These are phyloP conservation scores for Dictyostelium brefeldianum DNA, from an alignment of 78 protist genomes.

Conservation along the genomic window DNA sequence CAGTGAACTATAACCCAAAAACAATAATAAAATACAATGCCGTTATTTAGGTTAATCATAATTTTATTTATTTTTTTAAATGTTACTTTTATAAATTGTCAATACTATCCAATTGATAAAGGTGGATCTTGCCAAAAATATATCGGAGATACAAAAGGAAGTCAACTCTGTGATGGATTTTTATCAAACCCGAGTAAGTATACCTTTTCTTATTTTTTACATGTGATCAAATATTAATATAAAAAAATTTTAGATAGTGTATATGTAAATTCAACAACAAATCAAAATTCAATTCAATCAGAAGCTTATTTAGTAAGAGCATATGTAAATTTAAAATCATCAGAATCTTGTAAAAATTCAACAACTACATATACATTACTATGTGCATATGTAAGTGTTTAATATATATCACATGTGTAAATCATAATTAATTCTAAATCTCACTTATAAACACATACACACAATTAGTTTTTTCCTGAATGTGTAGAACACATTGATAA, in stretches of 20 bases:
- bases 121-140: neutral
- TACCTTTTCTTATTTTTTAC: neutral
- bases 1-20: too few relatives aligned
- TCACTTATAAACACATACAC: too few relatives aligned
- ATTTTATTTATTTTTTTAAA: neutral
- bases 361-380: neutral
- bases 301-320: neutral
- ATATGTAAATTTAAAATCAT: neutral
- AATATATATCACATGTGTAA: too few relatives aligned
- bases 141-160: neutral
- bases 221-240: neutral
- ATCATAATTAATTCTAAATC: too few relatives aligned
- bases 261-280: slow-evolving; percentile 7
- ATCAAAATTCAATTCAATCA: neutral
- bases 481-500: neutral
- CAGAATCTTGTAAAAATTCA: neutral
- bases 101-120: neutral
- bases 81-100: neutral
- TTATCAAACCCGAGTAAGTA: neutral
- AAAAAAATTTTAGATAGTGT: neutral
- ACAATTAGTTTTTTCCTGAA: too few relatives aligned
- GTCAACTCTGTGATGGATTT: neutral
- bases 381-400: slow-evolving; percentile 2
- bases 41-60: too few relatives aligned
- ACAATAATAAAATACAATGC: too few relatives aligned